These are phyloP conservation scores for Typha latifolia DNA, from an alignment of 176 grass and related monocot genomes.

Conservation along the genomic window DNA sequence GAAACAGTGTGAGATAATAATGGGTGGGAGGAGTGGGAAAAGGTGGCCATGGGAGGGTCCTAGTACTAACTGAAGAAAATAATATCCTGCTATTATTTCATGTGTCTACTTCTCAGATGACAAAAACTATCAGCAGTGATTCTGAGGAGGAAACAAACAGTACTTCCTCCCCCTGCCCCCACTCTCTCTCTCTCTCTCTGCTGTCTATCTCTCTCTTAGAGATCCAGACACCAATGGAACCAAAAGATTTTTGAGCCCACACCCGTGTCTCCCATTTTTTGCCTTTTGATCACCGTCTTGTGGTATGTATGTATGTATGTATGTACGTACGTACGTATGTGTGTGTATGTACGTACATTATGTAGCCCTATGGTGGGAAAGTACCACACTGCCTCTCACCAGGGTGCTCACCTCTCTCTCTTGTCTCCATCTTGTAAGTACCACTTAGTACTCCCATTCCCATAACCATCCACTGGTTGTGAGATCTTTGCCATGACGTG, in stretches of 20 bases:
- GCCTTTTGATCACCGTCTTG: not conserved
- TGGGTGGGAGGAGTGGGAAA: too few species aligned
- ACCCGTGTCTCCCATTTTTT: not conserved
- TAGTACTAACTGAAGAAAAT: slow-evolving; percentile 1
- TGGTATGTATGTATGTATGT: not conserved
- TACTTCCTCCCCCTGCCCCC: not conserved
- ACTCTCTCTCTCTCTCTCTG: not conserved
- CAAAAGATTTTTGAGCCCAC: not conserved
- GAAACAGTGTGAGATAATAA: not conserved
- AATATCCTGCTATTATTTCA: slow-evolving; percentile 5
- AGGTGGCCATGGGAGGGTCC: not conserved
- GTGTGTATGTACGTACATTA: not conserved
- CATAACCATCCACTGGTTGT: not conserved
- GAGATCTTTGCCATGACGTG: not conserved
- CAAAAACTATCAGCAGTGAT: slow-evolving; percentile 11
- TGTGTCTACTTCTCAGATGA: slow-evolving; percentile 11
- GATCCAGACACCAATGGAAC: not conserved
- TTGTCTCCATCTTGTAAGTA: not conserved
- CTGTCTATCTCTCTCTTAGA: not conserved
- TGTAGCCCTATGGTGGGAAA: too few species aligned
- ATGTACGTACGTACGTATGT: not conserved
- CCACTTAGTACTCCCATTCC: not conserved
- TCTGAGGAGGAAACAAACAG: not conserved
- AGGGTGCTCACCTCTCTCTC: not conserved
- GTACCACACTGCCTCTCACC: too few species aligned